Evolutionary conservation across 805 yeast species (phyloP).

Genomic region (Ogataea corticis): DNA sequence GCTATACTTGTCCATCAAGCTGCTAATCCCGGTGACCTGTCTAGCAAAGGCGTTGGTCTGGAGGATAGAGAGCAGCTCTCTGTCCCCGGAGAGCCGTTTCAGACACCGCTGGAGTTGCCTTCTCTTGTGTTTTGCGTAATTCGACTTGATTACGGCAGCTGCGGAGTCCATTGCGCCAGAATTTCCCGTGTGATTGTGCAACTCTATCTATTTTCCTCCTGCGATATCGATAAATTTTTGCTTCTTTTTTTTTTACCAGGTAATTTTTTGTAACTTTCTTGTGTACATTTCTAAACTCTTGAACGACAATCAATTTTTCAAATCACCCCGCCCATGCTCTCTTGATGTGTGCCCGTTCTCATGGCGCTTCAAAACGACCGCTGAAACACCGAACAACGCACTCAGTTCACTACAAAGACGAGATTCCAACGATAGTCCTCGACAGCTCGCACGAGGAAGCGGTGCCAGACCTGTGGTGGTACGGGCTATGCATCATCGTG

Average conservation of each 20-base stretch:
- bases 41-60: constrained; percentile 12
- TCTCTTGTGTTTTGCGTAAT: constrained; percentile 13
- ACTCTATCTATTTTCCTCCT: too few species aligned
- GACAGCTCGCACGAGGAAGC: constrained; percentile 3
- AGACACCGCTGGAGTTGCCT: constrained; percentile 2
- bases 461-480: constrained; percentile 15
- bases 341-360: constrained; percentile 5
- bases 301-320: too few species aligned
- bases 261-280: too few species aligned
- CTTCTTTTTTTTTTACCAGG: too few species aligned
- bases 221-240: too few species aligned
- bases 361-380: constrained; percentile 6
- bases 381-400: constrained; percentile 28
- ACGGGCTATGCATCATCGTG: constrained; percentile 30
- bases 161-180: too few species aligned
- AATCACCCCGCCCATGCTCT: too few species aligned
- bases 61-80: constrained; percentile 1
- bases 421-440: constrained; percentile 3
- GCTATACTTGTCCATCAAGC: constrained; percentile 39
- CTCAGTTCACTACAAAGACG: constrained; percentile 24
- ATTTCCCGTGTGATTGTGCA: too few species aligned
- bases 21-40: constrained; percentile 14
- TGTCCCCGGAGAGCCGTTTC: constrained; percentile 1
- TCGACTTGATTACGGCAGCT: constrained; percentile 5
- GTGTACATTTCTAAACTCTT: too few species aligned